Evolutionary conservation across 306 rosid genomes (phyloP).

Genomic region (Pyrus betulifolia): DNA sequence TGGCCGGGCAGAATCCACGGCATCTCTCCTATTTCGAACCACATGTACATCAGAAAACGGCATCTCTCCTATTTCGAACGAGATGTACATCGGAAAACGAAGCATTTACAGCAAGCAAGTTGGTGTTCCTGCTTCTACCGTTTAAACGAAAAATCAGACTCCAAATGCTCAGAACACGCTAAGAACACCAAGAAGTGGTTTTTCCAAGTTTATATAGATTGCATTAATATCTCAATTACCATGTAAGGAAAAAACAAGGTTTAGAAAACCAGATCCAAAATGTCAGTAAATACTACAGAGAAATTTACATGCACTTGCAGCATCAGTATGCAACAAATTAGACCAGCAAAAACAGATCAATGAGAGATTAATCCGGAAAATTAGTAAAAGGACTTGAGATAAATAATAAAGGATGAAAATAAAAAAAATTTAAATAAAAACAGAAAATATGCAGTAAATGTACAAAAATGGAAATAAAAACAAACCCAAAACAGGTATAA

Average conservation of each 20-base stretch:
- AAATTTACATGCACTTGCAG: background rate
- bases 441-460: background rate
- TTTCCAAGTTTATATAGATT: background rate
- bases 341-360: background rate
- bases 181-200: background rate
- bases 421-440: background rate
- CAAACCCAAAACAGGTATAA: slow-evolving; percentile 1
- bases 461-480: slow-evolving; percentile 12
- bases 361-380: background rate
- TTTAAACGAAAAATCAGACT: background rate
- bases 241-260: background rate
- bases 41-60: background rate
- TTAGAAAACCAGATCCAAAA: background rate
- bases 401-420: background rate
- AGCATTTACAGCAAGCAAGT: background rate
- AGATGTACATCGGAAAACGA: background rate
- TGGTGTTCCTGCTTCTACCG: background rate
- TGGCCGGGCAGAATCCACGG: background rate
- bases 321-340: background rate
- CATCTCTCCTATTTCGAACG: background rate
- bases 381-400: background rate
- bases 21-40: background rate
- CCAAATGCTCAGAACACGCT: background rate
- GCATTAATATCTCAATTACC: background rate
- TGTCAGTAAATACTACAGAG: background rate